phyloP scores from a whole-genome alignment of 2,329 filamentous ascomycete species.

The Fusarium bulbicola region DNA sequence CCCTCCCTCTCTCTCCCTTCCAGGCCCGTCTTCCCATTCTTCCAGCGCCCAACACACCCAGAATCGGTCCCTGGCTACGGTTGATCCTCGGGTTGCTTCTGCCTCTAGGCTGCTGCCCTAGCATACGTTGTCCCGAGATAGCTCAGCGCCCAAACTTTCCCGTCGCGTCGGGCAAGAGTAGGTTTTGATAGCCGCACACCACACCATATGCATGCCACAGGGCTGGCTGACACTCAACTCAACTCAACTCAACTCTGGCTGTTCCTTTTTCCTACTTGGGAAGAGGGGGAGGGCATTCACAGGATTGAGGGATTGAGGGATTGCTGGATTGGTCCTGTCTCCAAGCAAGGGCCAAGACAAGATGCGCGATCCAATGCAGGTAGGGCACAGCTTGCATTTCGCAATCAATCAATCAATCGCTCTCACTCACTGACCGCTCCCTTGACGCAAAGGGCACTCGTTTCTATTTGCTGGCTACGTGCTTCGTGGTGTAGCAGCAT shows the following conservation, averaged over 20 bases:
- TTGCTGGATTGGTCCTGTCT: slow-evolving; percentile 13
- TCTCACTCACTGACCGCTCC: slow-evolving; percentile 23
- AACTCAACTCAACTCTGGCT: neutral
- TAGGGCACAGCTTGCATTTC: slow-evolving; percentile 4
- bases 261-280: slow-evolving; percentile 14
- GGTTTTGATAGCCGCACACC: slow-evolving; percentile 19
- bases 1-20: neutral
- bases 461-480: slow-evolving; percentile 20
- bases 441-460: slow-evolving; percentile 14
- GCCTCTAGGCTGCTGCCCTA: slow-evolving; percentile 4
- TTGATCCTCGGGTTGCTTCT: slow-evolving; percentile 4
- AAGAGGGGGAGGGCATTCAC: slow-evolving; percentile 8
- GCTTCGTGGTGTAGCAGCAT: slow-evolving; percentile 15
- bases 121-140: slow-evolving; percentile 20
- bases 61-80: slow-evolving; percentile 16
- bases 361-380: slow-evolving; percentile 30
- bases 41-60: slow-evolving; percentile 23
- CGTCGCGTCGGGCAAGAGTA: slow-evolving; percentile 14
- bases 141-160: slow-evolving; percentile 17
- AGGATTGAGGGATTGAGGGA: slow-evolving; percentile 1
- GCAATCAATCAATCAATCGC: neutral
- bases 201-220: slow-evolving; percentile 12
- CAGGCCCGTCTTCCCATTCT: neutral
- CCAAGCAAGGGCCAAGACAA: slow-evolving; percentile 10
- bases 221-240: slow-evolving; percentile 10